These are phyloP conservation scores for Kluyveromyces aestuarii DNA, from an alignment of 805 yeast genomes.

Conservation along the genomic window DNA sequence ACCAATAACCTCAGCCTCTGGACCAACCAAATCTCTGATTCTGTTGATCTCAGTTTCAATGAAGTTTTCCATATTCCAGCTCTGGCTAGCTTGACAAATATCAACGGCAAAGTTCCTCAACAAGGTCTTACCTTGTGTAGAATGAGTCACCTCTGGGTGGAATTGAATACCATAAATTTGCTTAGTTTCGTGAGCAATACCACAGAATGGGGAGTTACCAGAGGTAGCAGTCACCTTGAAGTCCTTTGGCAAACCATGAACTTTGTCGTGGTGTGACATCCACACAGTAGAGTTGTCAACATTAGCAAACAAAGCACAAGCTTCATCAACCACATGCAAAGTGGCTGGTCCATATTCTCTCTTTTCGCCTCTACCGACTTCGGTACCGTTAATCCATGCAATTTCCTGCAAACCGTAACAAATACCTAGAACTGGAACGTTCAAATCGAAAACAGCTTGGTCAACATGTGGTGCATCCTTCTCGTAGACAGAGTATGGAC, in stretches of 20 bases:
- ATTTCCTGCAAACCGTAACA: constrained; percentile 99
- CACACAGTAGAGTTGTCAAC: constrained; percentile 94
- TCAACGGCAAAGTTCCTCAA: constrained; percentile 88
- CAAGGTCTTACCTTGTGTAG: constrained; percentile 79
- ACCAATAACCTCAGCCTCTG: constrained; percentile 97
- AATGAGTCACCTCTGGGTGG: constrained; percentile 98
- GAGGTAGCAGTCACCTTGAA: constrained; percentile 85
- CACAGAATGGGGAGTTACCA: constrained; percentile 92
- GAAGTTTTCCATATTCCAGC: constrained; percentile 98
- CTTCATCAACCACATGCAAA: constrained; percentile 59
- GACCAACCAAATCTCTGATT: constrained; percentile 87
- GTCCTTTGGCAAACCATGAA: constrained; percentile 81
- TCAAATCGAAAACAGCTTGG: constrained; percentile 80
- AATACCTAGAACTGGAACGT: constrained; percentile 93
- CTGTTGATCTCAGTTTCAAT: constrained; percentile 93
- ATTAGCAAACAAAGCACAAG: constrained; percentile 70
- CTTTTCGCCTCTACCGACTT: constrained; percentile 90
- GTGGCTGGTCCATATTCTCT: constrained; percentile 98
- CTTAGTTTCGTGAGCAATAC: constrained; percentile 67
- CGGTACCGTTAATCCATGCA: constrained; percentile 93
- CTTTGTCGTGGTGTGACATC: constrained; percentile 99
- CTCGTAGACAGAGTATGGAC: constrained; percentile 96
- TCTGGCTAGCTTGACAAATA: constrained; percentile 77
- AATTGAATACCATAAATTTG: constrained; percentile 91
- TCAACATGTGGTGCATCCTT: constrained; percentile 97